Conservation (phyloP, 2,329 filamentous ascomycete genomes). For the Colletotrichum tropicicola region DNA sequence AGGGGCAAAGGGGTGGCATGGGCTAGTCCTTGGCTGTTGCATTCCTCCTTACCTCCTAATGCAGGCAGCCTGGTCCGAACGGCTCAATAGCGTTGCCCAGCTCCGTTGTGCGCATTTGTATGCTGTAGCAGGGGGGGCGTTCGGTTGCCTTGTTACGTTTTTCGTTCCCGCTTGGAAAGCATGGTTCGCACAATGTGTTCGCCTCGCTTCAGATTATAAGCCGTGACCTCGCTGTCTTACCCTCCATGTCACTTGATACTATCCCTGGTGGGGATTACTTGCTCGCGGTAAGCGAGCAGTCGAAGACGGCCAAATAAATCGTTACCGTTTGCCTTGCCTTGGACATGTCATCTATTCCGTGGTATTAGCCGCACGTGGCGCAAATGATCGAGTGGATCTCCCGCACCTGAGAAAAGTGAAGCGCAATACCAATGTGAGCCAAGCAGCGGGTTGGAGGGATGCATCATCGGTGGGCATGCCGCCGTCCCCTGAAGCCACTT, state of each 20-base stretch:
- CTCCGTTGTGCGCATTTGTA: background rate
- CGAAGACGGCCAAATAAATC: background rate
- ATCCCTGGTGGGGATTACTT: background rate
- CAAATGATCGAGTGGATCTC: background rate
- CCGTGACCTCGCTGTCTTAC: background rate
- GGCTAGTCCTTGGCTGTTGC: background rate
- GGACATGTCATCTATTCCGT: background rate
- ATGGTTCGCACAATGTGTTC: background rate
- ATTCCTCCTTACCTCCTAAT: background rate
- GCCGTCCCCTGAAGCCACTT: too few relatives aligned
- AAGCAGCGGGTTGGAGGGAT: background rate
- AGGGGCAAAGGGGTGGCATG: background rate
- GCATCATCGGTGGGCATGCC: too few relatives aligned
- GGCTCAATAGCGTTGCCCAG: background rate
- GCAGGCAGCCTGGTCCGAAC: background rate
- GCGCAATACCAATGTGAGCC: background rate
- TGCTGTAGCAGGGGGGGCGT: background rate
- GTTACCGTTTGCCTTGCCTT: background rate
- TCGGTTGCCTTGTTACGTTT: conserved; percentile 1
- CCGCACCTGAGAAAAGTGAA: too few relatives aligned
- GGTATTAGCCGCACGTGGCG: background rate
- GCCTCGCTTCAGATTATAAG: background rate
- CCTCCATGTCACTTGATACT: background rate
- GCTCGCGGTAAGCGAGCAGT: background rate
- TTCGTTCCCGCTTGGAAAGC: background rate